Evolutionary conservation across 352 stramenopile species (phyloP), one percentile per base, ranked within the genome.

Genomic region (Thraustotheca clavata): DNA sequence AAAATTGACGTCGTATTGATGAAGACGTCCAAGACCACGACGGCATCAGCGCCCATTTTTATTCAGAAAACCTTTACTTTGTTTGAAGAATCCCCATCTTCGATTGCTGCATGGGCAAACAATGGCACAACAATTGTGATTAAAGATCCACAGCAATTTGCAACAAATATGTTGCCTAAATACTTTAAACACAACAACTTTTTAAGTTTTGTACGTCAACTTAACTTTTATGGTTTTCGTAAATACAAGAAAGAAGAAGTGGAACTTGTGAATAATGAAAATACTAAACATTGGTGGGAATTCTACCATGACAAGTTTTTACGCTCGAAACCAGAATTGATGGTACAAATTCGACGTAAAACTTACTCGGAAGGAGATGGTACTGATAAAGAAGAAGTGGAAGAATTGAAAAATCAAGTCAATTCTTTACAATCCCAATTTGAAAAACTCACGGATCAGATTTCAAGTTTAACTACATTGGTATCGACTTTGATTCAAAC

Each of bases 101-200:
- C 74, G n/a, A 80, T 96, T 29, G 88, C 88, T 26, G 80, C 73
- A 55, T 97, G 89, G 89, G 79, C 76, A 43, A 77, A 89, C 32
- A 73, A 69, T 48, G 89, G 89, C 9, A 71, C 80, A 24, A 95
- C 86, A 60, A 96, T 97, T 62, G 84, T 97, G 39, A 94, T 96
- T 71, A 96, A 96, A 74, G 75, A 91, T 59, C 87, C 89, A 59
- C 86, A 91, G 52, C 86, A 95, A 74, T 96, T 97, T 72, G 87
- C 89, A 14, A 89, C 88, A 68, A 80, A 78, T 35, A 92, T 96
- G 69, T 83, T 97, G 14, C 89, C 89, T n/a, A 78, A 82, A 62
- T 97, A 96, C 77, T 97, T 97, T 69, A 97, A 96, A 79, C 89
- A 97, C 87, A 95, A 93, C 72, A 97, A 97, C 71, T 96, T 97